Evolutionary conservation across 768 basidiomycete genomes (phyloP).

Genomic region (Jaapia argillacea): DNA sequence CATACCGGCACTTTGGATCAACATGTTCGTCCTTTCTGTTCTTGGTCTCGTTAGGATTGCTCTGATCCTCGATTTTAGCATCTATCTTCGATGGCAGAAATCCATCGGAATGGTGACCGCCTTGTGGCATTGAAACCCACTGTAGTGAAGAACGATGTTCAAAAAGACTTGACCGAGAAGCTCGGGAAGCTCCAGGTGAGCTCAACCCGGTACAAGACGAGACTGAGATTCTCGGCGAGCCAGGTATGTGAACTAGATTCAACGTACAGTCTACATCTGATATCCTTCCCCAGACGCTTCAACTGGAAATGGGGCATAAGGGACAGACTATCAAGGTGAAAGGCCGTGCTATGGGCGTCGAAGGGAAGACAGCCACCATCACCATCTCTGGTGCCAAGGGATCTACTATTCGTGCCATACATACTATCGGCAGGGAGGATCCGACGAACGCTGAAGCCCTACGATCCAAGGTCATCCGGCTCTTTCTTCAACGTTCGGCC

Average conservation of each 20-base stretch:
- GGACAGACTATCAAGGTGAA: conserved; percentile 10
- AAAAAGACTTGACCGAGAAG: conserved; percentile 14
- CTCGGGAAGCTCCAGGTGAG: conserved; percentile 22
- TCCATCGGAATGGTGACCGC: conserved; percentile 33
- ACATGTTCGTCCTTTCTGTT: not conserved
- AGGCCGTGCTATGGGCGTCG: conserved; percentile 29
- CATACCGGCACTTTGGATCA: not conserved
- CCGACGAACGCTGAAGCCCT: conserved; percentile 7
- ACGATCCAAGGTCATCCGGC: conserved; percentile 15
- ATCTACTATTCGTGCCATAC: conserved; percentile 1
- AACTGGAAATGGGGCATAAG: not conserved
- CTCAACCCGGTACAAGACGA: conserved; percentile 34
- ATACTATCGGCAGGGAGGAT: conserved; percentile 12
- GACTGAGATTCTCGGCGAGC: conserved; percentile 23
- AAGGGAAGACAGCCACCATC: too few relatives aligned
- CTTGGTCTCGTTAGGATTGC: too few relatives aligned
- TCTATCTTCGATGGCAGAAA: conserved; percentile 34
- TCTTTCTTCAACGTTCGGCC: conserved; percentile 9
- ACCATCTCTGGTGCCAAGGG: conserved; percentile 8
- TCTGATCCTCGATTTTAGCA: conserved; percentile 23
- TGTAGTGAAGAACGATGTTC: conserved; percentile 31
- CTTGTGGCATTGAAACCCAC: conserved; percentile 39
- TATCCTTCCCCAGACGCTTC: conserved; percentile 12
- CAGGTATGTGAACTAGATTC: conserved; percentile 19
- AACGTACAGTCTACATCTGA: conserved; percentile 14